Evolutionary conservation across 371 early-diverging fungal species (phyloP), one percentile per base, ranked within the genome.

Genomic region (Actinomucor elegans): DNA sequence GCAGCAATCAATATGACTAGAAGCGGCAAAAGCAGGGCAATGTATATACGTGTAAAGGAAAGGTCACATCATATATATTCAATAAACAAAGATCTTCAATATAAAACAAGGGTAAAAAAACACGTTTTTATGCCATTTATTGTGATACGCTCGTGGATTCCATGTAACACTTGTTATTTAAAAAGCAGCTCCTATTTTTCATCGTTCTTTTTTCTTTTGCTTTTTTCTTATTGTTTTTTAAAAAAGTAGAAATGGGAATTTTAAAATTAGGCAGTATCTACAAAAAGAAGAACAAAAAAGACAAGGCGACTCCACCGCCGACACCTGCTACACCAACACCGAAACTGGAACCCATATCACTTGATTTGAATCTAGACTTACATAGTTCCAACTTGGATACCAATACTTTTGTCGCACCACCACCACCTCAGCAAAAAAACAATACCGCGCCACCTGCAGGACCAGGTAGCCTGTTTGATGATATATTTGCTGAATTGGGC

Each of bases 401-500:
- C 20, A 37, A 18, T 44, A 31, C 36, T 23, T 18, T 27, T 8
- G 37, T 34, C 18, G 15, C 46, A 4, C 24, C 47, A 6, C 31
- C 24, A 32, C 17, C 21, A 38, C 23, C 36, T 11, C 45, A 51
- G 8, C 37, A 41, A 29, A 36, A 33, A 21, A 43, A 23, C 54
- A 20, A 53, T 18, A 37, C 23, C 7, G 20, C 48, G 18, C 20
- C 52, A 12, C 58, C 68, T 40, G 58, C 64, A 41, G 66, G 61
- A 37, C 32, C 68, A 47, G 66, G 64, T 42, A 65, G 67, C 41
- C 40, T 74, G 14, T 64, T 74, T 27, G 71, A 71, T 36, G 75
- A 71, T 48, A 71, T 74, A 17, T 68, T 74, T 51, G 56, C 71
- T 21, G 71, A 70, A 38, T 48, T 71, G 14, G 57, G 63, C 18